A percentile compares a stretch with the other conserved stretches of the same genome.
Conservation (phyloP, 495 filamentous ascomycete species). For the Penicillium mononematosum region DNA sequence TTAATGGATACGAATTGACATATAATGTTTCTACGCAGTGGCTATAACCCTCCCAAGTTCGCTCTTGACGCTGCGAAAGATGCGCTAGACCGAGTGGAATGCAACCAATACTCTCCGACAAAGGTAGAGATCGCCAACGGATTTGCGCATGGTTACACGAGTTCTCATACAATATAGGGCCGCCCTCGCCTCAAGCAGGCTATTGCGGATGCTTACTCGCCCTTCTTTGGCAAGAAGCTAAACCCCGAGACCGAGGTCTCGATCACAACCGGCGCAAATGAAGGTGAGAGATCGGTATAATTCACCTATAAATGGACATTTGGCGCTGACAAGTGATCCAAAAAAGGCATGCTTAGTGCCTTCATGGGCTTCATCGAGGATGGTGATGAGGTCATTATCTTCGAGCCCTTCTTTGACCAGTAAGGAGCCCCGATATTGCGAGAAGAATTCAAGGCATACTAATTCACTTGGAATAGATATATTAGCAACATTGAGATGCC, state of each 20-base stretch:
- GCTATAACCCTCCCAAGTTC: conserved; percentile 93
- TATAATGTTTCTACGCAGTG: conserved; percentile 42
- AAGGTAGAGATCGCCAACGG: conserved; percentile 49
- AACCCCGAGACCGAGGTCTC: conserved; percentile 89
- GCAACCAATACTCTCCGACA: conserved; percentile 97
- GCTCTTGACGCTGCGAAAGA: conserved; percentile 87
- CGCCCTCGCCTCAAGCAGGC: conserved; percentile 88
- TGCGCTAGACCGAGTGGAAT: conserved; percentile 88
- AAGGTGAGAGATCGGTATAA: conserved; percentile 54
- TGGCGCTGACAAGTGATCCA: not conserved
- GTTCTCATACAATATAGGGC: conserved; percentile 49
- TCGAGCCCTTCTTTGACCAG: conserved; percentile 99
- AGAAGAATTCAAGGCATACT: not conserved
- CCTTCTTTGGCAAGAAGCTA: conserved; percentile 73
- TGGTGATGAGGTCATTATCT: conserved; percentile 94
- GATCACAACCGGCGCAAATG: conserved; percentile 95
- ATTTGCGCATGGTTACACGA: conserved; percentile 1
- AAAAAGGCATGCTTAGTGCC: conserved; percentile 71
- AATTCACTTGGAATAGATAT: conserved; percentile 53
- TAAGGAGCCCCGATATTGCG: conserved; percentile 38
- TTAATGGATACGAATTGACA: not conserved
- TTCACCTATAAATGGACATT: not conserved
- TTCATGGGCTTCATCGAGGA: conserved; percentile 97
- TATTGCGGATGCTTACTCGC: conserved; percentile 84
- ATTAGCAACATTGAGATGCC: conserved; percentile 98